Evolutionary conservation across 352 stramenopile species (phyloP).

Genomic region (Phytopythium kandeliae): DNA sequence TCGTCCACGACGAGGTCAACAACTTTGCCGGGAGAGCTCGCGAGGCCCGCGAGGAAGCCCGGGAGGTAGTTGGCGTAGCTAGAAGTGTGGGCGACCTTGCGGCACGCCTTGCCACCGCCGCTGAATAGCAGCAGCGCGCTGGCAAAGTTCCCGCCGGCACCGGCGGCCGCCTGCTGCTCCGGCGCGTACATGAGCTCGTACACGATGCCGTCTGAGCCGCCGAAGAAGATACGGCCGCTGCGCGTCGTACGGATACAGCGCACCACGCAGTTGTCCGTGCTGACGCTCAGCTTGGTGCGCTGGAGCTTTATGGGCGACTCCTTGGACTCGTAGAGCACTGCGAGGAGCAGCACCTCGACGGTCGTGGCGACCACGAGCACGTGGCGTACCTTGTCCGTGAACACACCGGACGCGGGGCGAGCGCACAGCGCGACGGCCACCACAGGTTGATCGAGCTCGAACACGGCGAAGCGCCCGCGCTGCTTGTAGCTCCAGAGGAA

Average conservation of each 20-base stretch:
- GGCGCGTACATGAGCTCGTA: slow-evolving; percentile 90
- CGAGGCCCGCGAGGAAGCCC: slow-evolving; percentile 68
- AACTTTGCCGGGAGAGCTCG: slow-evolving; percentile 77
- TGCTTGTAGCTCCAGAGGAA: slow-evolving; percentile 94
- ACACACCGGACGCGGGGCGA: slow-evolving; percentile 86
- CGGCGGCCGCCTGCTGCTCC: slow-evolving; percentile 24
- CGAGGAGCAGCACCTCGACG: slow-evolving; percentile 93
- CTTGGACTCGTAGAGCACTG: slow-evolving; percentile 68
- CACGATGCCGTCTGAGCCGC: slow-evolving; percentile 92
- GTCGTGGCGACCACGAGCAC: slow-evolving; percentile 94
- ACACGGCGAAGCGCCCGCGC: slow-evolving; percentile 76
- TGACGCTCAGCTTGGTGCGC: slow-evolving; percentile 88
- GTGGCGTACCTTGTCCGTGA: slow-evolving; percentile 92
- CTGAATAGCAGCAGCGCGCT: slow-evolving; percentile 23
- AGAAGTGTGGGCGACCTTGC: slow-evolving; percentile 91
- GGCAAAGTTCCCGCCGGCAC: slow-evolving; percentile 10
- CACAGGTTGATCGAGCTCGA: slow-evolving; percentile 90
- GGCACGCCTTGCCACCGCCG: slow-evolving; percentile 71
- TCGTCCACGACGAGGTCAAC: slow-evolving; percentile 86
- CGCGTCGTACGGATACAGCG: slow-evolving; percentile 84
- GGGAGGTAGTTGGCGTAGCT: slow-evolving; percentile 76
- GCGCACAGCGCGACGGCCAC: slow-evolving; percentile 89
- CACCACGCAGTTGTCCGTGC: slow-evolving; percentile 93
- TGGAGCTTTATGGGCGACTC: slow-evolving; percentile 41
- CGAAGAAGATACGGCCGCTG: slow-evolving; percentile 94